Base-by-base conservation (phyloP, 768 basidiomycete species). In the Lactarius psammicola region DNA sequence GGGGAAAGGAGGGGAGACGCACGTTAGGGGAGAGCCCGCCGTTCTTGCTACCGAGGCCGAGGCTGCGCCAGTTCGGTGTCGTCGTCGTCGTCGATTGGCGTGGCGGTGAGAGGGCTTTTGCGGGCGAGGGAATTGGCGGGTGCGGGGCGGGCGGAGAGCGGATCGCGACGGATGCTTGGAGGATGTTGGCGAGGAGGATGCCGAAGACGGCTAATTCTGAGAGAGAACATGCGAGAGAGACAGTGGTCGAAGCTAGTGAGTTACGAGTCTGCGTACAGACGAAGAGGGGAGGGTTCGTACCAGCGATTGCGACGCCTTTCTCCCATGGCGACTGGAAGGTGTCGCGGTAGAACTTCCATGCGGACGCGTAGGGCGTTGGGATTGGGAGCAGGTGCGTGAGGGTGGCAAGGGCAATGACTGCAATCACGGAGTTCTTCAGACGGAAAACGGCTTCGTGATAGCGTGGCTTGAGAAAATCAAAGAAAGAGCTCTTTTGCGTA, bases 311-410 rank as follows among this genome's bases (percentile, higher is more conserved):
- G 18, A 69, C 2, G 6, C 44, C 23, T 49, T 66, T 62, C 55
- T 70, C 68, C 61, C 55, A 62, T 33, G 57, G 33, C 15, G 69
- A 70, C 15, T 60, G 67, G 53, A 59, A 69, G 49, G 69, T 60
- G 62, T 61, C 54, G 7, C 67, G 64, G 51, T 69, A 63, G 11
- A 70, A 53, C n/a, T 63, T 66, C 64, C 64, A 69, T 60, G 59
- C 62, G 33, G 68, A 62, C 13, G 68, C 42, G 59, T 69, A 64
- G 3, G 60, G 68, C 2, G 68, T 59, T 38, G 69, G 69, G 23
- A 66, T 33, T 17, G 69, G 69, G 5, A 70, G 69, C n/a, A 70
- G 69, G 51, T 69, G 69, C 1, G 69, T 70, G 2, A 66, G 59
- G n/a, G 68, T 63, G 44, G 53, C 17, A 38, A 68, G 66, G 0